Base-by-base conservation (phyloP, 352 stramenopile genomes). In the Phytophthora megakarya region DNA sequence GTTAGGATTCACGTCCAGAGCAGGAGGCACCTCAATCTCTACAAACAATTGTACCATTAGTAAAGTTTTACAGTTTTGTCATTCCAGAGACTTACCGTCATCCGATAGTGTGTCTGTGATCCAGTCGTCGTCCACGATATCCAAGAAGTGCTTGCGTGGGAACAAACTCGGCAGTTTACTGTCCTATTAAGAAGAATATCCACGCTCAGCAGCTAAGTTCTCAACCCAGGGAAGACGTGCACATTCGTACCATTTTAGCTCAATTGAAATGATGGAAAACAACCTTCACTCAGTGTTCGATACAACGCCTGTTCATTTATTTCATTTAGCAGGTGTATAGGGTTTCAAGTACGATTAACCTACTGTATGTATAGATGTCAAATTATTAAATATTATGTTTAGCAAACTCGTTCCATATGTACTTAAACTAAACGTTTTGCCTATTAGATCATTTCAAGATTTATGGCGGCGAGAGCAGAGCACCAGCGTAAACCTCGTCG, bases 111-210 rank as follows among this genome's bases (percentile, higher is more conserved):
- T 70, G 66, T 95, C 86, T 22, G 67, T 67, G 70, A 93, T 93
- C 86, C 86, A 95, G 11, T 72, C 82, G 52, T 92, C 83, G 72
- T 95, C 86, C 47, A 95, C 80, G 22, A 95, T 80, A 54, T 95
- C 86, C 45, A 95, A 61, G 53, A 81, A 90, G 62, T 80, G 76
- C 46, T 85, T 86, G 32, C 78, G 78, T 13, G 81, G 80, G 58
- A 93, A 92, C 37, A 90, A 62, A 39, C 73, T 90, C 57, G 77
- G 76, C 22, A 89, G 67, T 38, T 89, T 89, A 54, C 78, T 89
- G 64, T 92, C 84, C 83, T 92, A 38, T 13, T 5, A 7, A 12
- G 10, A 35, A 15, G 1, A 35, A 35, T 2, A 35, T 35, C 8
- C 30, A 35, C 8, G 8, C 30, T 12, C 30, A 35, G 13, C 13